Evolutionary conservation across 2,329 filamentous ascomycete genomes (phyloP).

Genomic region (Colletotrichum aenigma): DNA sequence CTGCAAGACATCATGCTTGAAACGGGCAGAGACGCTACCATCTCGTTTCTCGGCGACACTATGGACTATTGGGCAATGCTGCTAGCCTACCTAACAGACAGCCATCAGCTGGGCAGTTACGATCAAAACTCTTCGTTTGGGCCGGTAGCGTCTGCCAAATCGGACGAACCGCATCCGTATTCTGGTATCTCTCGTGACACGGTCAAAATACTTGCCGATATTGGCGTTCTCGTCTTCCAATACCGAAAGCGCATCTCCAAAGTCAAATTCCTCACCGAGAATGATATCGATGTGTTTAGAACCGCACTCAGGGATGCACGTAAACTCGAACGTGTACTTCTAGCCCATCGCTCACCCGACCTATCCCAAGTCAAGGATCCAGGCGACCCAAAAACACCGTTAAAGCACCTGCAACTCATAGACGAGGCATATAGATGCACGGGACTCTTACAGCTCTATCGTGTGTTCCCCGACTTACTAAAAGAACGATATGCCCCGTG

Average conservation of each 20-base stretch:
- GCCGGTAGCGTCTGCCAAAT: background rate
- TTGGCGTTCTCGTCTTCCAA: slow-evolving; percentile 22
- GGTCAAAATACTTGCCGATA: slow-evolving; percentile 17
- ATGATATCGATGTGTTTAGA: slow-evolving; percentile 22
- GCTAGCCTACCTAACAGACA: slow-evolving; percentile 24
- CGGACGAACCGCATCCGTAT: slow-evolving; percentile 21
- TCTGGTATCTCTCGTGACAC: slow-evolving; percentile 21
- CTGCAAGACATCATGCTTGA: background rate
- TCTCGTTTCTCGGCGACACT: slow-evolving; percentile 20
- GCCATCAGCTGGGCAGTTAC: slow-evolving; percentile 1
- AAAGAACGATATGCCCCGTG: slow-evolving; percentile 20
- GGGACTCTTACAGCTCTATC: slow-evolving; percentile 23
- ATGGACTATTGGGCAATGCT: slow-evolving; percentile 29
- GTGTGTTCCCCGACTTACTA: slow-evolving; percentile 26
- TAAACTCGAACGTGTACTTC: slow-evolving; percentile 16
- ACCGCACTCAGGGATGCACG: slow-evolving; percentile 15
- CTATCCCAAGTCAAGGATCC: slow-evolving; percentile 17
- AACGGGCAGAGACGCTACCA: background rate
- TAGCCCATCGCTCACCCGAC: slow-evolving; percentile 5
- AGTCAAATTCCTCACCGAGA: slow-evolving; percentile 22
- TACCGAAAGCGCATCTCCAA: slow-evolving; percentile 21
- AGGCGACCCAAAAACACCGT: slow-evolving; percentile 17
- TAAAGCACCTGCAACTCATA: slow-evolving; percentile 20
- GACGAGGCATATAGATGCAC: slow-evolving; percentile 24
- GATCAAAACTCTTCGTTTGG: background rate